phyloP scores from a whole-genome alignment of 2,329 filamentous ascomycete genomes.

The Ceratocystis albifundus region DNA sequence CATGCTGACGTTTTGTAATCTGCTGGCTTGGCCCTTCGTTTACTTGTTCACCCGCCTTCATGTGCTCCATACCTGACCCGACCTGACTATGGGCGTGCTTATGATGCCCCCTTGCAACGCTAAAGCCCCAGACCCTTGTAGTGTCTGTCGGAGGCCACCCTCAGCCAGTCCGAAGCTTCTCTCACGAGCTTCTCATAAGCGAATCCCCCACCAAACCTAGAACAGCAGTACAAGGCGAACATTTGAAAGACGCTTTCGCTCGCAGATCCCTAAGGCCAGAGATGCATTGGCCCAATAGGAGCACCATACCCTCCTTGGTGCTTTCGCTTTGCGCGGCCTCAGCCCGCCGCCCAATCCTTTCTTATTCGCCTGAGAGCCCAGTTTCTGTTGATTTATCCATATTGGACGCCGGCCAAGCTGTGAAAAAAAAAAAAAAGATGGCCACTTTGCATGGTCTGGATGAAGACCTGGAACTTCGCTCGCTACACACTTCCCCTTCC shows the following conservation, averaged over 20 bases:
- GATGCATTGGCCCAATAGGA: background rate
- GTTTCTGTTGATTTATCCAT: background rate
- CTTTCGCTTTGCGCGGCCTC: conserved; percentile 1
- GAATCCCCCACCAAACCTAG: background rate
- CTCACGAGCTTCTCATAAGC: background rate
- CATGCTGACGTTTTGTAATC: background rate
- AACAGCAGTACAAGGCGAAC: conserved; percentile 1
- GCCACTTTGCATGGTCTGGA: too few species aligned
- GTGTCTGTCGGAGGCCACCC: background rate
- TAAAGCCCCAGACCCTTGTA: conserved; percentile 10
- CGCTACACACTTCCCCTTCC: background rate
- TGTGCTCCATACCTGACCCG: conserved; percentile 1
- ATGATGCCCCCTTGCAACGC: background rate
- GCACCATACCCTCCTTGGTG: background rate
- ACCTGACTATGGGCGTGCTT: background rate
- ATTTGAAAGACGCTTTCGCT: background rate
- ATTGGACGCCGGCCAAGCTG: background rate
- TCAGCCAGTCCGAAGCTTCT: conserved; percentile 1
- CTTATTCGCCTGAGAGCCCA: background rate
- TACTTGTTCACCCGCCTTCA: background rate
- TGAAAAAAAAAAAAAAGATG: too few species aligned
- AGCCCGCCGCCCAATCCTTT: background rate
- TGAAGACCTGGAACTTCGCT: too few species aligned
- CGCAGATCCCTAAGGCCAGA: background rate
- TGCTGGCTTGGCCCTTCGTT: background rate